Base-by-base conservation (phyloP, 1,139 yeast genomes). In the Ogataea hybrid region DNA sequence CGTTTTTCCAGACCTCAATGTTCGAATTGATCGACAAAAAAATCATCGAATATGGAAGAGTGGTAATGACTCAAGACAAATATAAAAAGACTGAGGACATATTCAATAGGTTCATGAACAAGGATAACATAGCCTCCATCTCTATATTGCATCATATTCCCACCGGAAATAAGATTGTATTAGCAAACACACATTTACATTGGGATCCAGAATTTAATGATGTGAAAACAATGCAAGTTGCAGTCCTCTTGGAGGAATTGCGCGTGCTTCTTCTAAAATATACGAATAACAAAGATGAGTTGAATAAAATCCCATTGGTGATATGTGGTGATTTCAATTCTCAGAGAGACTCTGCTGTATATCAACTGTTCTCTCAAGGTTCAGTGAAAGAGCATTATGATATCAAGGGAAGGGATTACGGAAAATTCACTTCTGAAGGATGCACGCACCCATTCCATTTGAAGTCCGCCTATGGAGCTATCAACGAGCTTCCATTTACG, bases 261-360 rank as follows among this genome's bases (percentile, higher is more conserved):
- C n/a, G n/a, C n/a, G n/a, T n/a, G n/a, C n/a, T n/a, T n/a, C n/a
- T n/a, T n/a, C n/a, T n/a, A n/a, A n/a, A n/a, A n/a, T 71, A 75
- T 44, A 35, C 51, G 3, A 42, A 28, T 25, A 36, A 47, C 15
- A 51, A 52, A 25, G 62, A 59, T 18, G 63, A 58, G 32, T 28
- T 54, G 23, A 75, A 48, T 65, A 81, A 78, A 57, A 68, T 83
- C 27, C 89, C 96, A 16, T 65, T 89, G 49, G 67, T 92, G 28
- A 79, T 94, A 35, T 87, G 97, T 67, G 98, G 98, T 60, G 99
- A 94, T 69, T 90, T 89, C 70, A 94, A 94, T 67, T 90, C 97
- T 2, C 82, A 84, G 40, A 70, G 75, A 25, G 81, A 84, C 57
- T 84, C 95, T 52, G 98, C 98, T 2, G 99, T 92, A 18, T 90